Percentiles rank a stretch among this genome's conserved stretches.
Conservation (phyloP, 2,329 filamentous ascomycete species). For the Neonectria sp. region DNA sequence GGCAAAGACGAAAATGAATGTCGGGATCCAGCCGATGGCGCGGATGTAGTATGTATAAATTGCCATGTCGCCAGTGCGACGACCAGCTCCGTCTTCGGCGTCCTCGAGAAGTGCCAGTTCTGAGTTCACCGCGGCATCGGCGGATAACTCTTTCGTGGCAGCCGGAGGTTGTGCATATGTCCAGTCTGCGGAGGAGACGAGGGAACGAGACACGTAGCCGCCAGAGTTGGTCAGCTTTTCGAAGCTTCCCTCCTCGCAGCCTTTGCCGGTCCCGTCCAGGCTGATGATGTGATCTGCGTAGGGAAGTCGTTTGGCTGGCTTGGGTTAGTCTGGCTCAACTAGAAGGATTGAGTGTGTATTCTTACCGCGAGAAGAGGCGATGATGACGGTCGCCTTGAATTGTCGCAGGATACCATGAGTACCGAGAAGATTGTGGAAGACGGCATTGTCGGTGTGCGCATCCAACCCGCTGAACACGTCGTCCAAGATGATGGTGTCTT, state of each 20-base stretch:
- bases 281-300: constrained; percentile 37
- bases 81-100: constrained; percentile 19
- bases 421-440: constrained; percentile 46
- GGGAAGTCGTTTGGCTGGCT: constrained; percentile 27
- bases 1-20: constrained; percentile 36
- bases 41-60: constrained; percentile 48
- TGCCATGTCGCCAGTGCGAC: constrained; percentile 39
- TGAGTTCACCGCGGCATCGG: not conserved
- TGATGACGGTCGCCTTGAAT: constrained; percentile 40
- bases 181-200: constrained; percentile 8
- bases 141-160: not conserved
- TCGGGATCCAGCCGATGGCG: constrained; percentile 46
- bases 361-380: constrained; percentile 35
- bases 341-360: rapidly evolving
- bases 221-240: constrained; percentile 22
- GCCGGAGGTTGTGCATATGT: not conserved
- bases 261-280: constrained; percentile 22
- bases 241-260: constrained; percentile 30
- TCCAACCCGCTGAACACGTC: constrained; percentile 54
- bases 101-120: constrained; percentile 24
- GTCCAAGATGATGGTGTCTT: constrained; percentile 46
- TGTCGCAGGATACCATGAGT: constrained; percentile 39
- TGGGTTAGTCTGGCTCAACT: not conserved
- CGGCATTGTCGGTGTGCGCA: constrained; percentile 41
- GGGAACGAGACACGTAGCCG: constrained; percentile 33